Evolutionary conservation across 208 protist genomes (phyloP), one percentile per base, ranked within the genome.

Genomic region (Trichomonas gallinae): DNA sequence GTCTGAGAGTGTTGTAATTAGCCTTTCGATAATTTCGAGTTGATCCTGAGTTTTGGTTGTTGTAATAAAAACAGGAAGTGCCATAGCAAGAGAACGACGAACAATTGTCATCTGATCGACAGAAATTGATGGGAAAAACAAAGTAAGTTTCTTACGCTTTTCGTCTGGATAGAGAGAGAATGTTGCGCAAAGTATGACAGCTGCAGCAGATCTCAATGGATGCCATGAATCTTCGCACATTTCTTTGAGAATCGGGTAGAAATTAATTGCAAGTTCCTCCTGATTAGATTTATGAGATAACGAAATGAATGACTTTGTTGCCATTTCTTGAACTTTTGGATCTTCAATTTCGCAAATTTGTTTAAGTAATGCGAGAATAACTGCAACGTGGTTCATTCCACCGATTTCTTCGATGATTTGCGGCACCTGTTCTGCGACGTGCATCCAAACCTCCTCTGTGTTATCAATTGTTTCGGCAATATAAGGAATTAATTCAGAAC

Each of bases 261-360:
- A 72, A 72, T n/a, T 46, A 10, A 4, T 11, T 44, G 34, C 0
- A 89, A 44, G 38, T n/a, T 93, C 44, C 8, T 38, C 44, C 15
- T 48, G 15, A 13, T 0, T 93, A 26, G 45, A 34, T 51, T 34
- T n/a, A 2, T 93, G 42, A 26, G 40, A 42, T n/a, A 93, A 31
- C 44, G 11, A 38, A 38, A 93, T 51, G 26, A 93, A n/a, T 8
- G 87, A 93, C 4, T 93, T 40, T 10, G 44, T 51, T 36, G 87
- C 87, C n/a, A 42, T 17, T 48, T 93, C 44, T 40, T 44, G 40
- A 36, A 93, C 44, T 48, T n/a, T 34, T 21, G 36, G 8, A 51
- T 93, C 87, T 93, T 93, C 87, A 51, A 48, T 93, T 51, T 93
- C 87, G 26, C 87, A 93, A 17, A 93, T 34, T 48, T 42, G 42